Conservation (phyloP, 176 grass and related monocot species). For the Puccinellia tenuiflora region DNA sequence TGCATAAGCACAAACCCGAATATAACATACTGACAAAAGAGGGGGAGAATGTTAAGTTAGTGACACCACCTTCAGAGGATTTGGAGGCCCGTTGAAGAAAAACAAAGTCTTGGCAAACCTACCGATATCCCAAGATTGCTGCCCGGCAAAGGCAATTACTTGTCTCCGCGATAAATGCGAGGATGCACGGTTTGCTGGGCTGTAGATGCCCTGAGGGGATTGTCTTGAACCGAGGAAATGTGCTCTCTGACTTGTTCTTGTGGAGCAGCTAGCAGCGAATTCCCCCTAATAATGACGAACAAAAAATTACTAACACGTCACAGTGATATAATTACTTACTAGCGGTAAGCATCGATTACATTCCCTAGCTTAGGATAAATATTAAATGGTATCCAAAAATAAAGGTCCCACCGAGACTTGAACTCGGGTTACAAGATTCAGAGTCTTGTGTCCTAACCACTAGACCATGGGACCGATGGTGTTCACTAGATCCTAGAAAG, state of each 20-base stretch:
- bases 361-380: not conserved
- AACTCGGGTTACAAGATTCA: conserved; percentile 90
- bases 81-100: conserved; percentile 94
- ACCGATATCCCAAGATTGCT: conserved; percentile 83
- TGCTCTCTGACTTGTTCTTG: conserved; percentile 28
- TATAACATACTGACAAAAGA: not conserved
- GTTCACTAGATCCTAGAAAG: accelerated
- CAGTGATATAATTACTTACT: not conserved
- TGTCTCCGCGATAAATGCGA: conserved; percentile 35
- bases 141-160: conserved; percentile 43
- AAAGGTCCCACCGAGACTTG: conserved; percentile 65
- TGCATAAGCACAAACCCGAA: not conserved
- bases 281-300: conserved; percentile 32
- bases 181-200: conserved; percentile 4
- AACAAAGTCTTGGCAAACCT: conserved; percentile 83
- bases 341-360: not conserved
- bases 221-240: conserved; percentile 34
- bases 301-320: not conserved
- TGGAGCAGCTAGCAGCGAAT: conserved; percentile 35
- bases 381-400: not conserved
- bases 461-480: conserved; percentile 54
- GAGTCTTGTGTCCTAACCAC: conserved; percentile 87
- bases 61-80: conserved; percentile 69
- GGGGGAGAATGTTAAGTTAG: not conserved
- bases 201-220: conserved; percentile 35